phyloP scores from a whole-genome alignment of 139 green algal species.

The Nannochloris sp. region DNA sequence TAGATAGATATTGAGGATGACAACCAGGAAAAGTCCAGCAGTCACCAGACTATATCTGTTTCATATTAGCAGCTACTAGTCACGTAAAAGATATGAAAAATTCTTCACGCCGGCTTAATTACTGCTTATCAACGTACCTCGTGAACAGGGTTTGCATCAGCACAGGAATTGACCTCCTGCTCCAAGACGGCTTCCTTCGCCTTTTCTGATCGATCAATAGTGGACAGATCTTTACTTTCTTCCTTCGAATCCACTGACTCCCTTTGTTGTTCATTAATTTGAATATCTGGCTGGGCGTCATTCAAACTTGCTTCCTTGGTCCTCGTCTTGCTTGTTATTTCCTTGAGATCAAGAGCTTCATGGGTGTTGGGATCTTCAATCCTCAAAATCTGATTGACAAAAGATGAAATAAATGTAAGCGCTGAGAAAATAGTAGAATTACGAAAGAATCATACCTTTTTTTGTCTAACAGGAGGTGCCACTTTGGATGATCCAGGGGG shows the following conservation, averaged over 20 bases:
- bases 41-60: conserved; percentile 14
- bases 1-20: too few species aligned
- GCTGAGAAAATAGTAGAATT: too few species aligned
- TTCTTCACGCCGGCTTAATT: conserved; percentile 23
- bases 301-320: background rate
- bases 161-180: background rate
- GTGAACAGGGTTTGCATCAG: background rate
- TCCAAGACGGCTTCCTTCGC: background rate
- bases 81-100: conserved; percentile 8
- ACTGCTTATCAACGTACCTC: background rate
- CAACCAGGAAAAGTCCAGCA: background rate
- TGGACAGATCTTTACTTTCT: background rate
- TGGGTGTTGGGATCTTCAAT: conserved; percentile 27
- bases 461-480: background rate
- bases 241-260: background rate
- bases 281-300: background rate
- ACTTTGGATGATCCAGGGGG: background rate
- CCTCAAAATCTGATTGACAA: conserved; percentile 9
- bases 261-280: background rate
- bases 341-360: conserved; percentile 15
- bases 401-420: too few species aligned
- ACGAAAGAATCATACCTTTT: background rate
- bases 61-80: conserved; percentile 15
- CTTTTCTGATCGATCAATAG: background rate
- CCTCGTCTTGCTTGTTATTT: conserved; percentile 5